Evolutionary conservation across 768 basidiomycete genomes (phyloP).

Genomic region (Neoboletus subvelutipes): DNA sequence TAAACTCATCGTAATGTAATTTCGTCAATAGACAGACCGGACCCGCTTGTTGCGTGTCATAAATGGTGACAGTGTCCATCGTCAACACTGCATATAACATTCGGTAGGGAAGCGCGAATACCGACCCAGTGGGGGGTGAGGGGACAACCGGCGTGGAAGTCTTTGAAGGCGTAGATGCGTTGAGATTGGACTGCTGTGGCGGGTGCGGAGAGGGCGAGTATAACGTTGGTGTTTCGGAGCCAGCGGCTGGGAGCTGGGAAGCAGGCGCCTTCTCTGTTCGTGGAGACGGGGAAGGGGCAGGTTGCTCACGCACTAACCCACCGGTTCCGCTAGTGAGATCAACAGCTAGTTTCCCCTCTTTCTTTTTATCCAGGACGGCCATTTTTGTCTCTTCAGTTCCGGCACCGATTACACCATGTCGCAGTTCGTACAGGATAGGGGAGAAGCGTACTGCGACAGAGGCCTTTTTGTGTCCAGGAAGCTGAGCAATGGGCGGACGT

Average conservation of each 20-base stretch:
- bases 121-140: constrained; percentile 52
- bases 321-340: constrained; percentile 49
- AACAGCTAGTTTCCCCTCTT: constrained; percentile 59
- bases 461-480: constrained; percentile 95
- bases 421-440: constrained; percentile 89
- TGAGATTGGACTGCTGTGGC: constrained; percentile 14
- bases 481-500: constrained; percentile 86
- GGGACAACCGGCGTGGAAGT: constrained; percentile 32
- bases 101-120: constrained; percentile 90
- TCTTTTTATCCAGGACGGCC: constrained; percentile 66
- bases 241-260: constrained; percentile 3
- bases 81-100: constrained; percentile 96
- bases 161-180: constrained; percentile 21
- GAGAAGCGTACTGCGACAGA: constrained; percentile 94
- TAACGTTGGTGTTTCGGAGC: constrained; percentile 7
- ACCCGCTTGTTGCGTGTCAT: constrained; percentile 94
- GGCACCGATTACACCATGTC: constrained; percentile 49
- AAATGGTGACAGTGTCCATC: constrained; percentile 92
- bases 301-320: constrained; percentile 11
- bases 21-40: constrained; percentile 92
- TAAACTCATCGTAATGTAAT: constrained; percentile 96
- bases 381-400: constrained; percentile 45
- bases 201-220: constrained; percentile 16
- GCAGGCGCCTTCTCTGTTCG: constrained; percentile 18
- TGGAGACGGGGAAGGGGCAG: constrained; percentile 9